Percentiles rank a stretch among this genome's conserved stretches.
phyloP scores from a whole-genome alignment of 106 monocot species.

The Apostasia ramifera region DNA sequence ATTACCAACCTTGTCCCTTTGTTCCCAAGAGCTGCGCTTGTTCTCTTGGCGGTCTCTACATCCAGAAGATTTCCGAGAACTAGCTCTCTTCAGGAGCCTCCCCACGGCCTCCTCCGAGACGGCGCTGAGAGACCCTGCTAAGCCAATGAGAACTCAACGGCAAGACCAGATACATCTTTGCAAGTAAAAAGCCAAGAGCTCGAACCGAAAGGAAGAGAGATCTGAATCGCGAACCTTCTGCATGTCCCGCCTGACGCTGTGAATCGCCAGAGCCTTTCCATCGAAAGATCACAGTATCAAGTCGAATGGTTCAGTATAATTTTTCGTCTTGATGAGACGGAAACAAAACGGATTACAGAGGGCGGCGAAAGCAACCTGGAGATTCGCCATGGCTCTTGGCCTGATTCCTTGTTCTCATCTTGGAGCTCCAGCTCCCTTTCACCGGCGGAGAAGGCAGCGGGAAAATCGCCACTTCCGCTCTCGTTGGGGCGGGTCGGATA shows the following conservation, averaged over 20 bases:
- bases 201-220: background rate
- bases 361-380: background rate
- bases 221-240: background rate
- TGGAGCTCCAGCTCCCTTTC: background rate
- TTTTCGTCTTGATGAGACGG: background rate
- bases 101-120: conserved; percentile 7
- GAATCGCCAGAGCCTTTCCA: conserved; percentile 1
- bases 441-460: background rate
- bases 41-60: background rate
- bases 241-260: background rate
- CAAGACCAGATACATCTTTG: background rate
- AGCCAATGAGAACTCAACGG: conserved; percentile 1
- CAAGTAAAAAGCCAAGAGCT: background rate
- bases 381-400: conserved; percentile 4
- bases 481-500: too few relatives aligned
- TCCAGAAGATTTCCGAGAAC: background rate
- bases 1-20: conserved; percentile 1
- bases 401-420: conserved; percentile 4
- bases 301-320: background rate
- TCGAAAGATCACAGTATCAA: background rate
- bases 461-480: too few relatives aligned
- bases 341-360: background rate
- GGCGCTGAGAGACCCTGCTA: conserved; percentile 5
- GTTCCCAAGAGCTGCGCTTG: background rate
- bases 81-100: background rate